Evolutionary conservation across 2,329 filamentous ascomycete species (phyloP), one percentile per base, ranked within the genome.

Genomic region (Penicillium olsonii): DNA sequence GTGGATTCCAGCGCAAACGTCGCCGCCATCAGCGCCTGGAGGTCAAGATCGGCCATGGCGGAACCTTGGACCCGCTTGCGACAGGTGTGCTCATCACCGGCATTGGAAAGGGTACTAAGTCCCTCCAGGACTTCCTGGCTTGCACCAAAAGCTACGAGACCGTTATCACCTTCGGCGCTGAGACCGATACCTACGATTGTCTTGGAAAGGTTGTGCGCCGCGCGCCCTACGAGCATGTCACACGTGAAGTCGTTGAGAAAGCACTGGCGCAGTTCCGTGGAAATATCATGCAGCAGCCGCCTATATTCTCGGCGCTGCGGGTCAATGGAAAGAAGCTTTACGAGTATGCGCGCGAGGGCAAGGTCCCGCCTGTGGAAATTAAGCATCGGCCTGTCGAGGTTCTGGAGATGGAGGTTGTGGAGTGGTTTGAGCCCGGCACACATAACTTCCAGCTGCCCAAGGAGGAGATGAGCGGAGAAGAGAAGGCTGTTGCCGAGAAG

Each of bases 61-160:
- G 94, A 37, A 99, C 94, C 2, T 81, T 99, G 15, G 94, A 99
- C 66, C 94, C 94, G 20, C 81, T 96, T 63, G 94, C 94, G 8
- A 96, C 92, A 1, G 94, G 94, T 38, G 89, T 99, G 19, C 81
- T 99, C 42, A 91, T 97, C 55, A 79, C 94, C 6, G 94, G 92
- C 48, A 80, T 96, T 44, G 94, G 92, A 29, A 84, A 82, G 51
- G 94, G 90, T 33, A 99, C 94, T 47, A 99, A 97, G 71, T 76
- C 81, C 12, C 80, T 99, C 1, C 77, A 82, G 34, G 77, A 84
- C 29, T 97, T 96, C 68, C 78, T 97, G 37, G 80, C 83, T 46
- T 96, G 94, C 76, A 95, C 88, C 40, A 99, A 99, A 76, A 87
- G 84, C 0, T 99, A 99, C 71, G 92, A 97, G 71, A 85, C 90